A percentile compares a stretch with the other conserved stretches of the same genome.
phyloP scores from a whole-genome alignment of 2,329 filamentous ascomycete genomes.

The Madurella fahalii region DNA sequence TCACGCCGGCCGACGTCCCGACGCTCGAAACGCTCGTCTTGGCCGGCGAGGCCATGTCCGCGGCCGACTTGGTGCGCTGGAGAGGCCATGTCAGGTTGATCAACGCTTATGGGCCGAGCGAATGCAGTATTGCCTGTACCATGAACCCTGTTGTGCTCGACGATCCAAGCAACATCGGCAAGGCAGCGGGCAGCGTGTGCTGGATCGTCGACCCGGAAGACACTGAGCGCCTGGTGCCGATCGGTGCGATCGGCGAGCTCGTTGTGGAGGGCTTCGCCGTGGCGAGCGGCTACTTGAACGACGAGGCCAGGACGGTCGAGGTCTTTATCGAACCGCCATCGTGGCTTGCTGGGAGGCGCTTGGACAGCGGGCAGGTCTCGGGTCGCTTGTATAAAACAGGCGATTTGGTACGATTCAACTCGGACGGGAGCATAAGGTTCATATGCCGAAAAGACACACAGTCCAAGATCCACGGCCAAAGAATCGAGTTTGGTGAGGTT shows the following conservation, averaged over 20 bases:
- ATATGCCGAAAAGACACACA: slow-evolving; percentile 48
- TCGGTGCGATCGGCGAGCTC: slow-evolving; percentile 34
- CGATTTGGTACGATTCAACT: slow-evolving; percentile 36
- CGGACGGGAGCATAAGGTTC: slow-evolving; percentile 33
- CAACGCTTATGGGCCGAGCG: slow-evolving; percentile 23
- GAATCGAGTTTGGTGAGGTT: slow-evolving; percentile 39
- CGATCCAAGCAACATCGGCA: slow-evolving; percentile 18
- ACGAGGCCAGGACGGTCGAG: slow-evolving; percentile 40
- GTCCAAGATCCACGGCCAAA: slow-evolving; percentile 49
- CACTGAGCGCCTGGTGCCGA: slow-evolving; percentile 24
- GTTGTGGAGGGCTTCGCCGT: slow-evolving; percentile 40
- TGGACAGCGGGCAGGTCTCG: slow-evolving; percentile 1
- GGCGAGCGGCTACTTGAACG: slow-evolving; percentile 46
- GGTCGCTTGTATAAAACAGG: slow-evolving; percentile 38
- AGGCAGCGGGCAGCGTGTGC: slow-evolving; percentile 12
- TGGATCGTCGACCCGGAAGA: slow-evolving; percentile 31
- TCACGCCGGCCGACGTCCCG: slow-evolving; percentile 23
- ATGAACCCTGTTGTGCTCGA: slow-evolving; percentile 11
- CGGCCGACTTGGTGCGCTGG: slow-evolving; percentile 19
- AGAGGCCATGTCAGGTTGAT: slow-evolving; percentile 10
- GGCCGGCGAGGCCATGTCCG: slow-evolving; percentile 22
- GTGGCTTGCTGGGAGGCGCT: slow-evolving; percentile 30
- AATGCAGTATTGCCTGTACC: slow-evolving; percentile 10
- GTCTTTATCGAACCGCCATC: slow-evolving; percentile 39
- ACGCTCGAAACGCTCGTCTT: slow-evolving; percentile 20